phyloP scores from a whole-genome alignment of 768 basidiomycete genomes.

The Tubosaeta sp. region DNA sequence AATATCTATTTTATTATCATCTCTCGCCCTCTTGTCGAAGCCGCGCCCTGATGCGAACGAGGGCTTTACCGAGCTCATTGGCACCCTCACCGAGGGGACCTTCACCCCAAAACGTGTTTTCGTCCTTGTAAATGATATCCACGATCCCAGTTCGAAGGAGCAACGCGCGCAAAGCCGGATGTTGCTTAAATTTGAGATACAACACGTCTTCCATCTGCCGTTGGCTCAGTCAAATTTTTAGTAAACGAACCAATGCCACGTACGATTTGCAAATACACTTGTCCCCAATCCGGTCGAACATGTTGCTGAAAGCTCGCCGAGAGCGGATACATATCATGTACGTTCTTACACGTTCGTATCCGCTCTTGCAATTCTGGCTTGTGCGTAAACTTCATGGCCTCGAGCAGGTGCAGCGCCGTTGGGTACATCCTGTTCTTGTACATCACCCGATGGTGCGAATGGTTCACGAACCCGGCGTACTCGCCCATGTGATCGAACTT shows the following conservation, averaged over 20 bases:
- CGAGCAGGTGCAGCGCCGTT: constrained; percentile 69
- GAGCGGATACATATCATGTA: constrained; percentile 37
- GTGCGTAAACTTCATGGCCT: constrained; percentile 65
- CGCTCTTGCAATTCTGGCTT: constrained; percentile 51
- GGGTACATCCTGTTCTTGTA: constrained; percentile 56
- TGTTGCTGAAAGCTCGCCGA: constrained; percentile 31
- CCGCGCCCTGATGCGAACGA: constrained; percentile 52
- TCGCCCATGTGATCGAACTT: constrained; percentile 41
- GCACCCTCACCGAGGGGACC: constrained; percentile 45
- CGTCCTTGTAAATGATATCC: constrained; percentile 51
- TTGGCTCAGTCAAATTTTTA: not conserved
- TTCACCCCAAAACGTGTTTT: constrained; percentile 67
- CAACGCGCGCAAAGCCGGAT: constrained; percentile 46
- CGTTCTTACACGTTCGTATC: constrained; percentile 44
- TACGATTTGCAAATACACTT: constrained; percentile 48
- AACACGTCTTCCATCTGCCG: constrained; percentile 66
- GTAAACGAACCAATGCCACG: constrained; percentile 16
- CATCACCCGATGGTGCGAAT: constrained; percentile 59
- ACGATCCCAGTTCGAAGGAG: constrained; percentile 43
- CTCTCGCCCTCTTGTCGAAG: constrained; percentile 31
- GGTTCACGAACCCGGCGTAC: constrained; percentile 55
- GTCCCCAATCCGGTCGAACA: constrained; percentile 55
- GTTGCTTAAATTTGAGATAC: constrained; percentile 67
- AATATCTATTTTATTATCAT: constrained; percentile 2
- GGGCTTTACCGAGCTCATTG: constrained; percentile 62